Base-by-base conservation (phyloP, 805 yeast genomes). In the Zygosaccharomyces gambellarensis region DNA sequence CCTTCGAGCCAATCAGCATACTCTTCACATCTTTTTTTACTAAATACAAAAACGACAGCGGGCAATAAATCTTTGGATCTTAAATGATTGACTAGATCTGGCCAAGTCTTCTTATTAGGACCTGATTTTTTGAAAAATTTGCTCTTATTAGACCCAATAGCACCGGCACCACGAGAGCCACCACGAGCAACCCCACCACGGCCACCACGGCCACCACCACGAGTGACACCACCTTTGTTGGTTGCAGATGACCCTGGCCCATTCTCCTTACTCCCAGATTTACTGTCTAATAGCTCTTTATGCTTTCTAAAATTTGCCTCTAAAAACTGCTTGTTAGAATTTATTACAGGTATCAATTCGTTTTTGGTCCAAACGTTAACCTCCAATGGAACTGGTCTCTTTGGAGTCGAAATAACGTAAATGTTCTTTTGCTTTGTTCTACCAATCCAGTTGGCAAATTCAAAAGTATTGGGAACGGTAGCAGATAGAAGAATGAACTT, bases 391-490 rank as follows among this genome's bases (percentile, higher is more conserved):
- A 94, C 95, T 0, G 99, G 99, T 65, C 99, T 82, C 65, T 94
- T 88, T 10, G 96, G 90, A 0, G 99, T 94, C 0, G 96, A 89
- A 19, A 94, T 94, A 43, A 94, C 99, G 61, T 94, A 92, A 7
- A 94, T 92, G 61, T 94, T 95, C 66, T 90, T 92, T 59, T 88
- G 90, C 64, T 94, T 94, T 0, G 99, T 94, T 67, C 99, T 78
- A 4, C 99, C 98, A 17, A 94, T 92, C 99, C 99, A 94, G 56
- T 85, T 87, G 7, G 99, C 99, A 75, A 94, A 94, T 64, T 94
- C 99, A 64, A 79, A 86, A 0, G 99, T 92, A 65, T 94, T 94
- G n/a, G 99, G 99, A 6, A 94, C 98, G 0, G 99, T 94, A 4
- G 99, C 99, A 10, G 97, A 88, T 36, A 94, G 74, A 36, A 94